Evolutionary conservation across 1,139 yeast species (phyloP).

Genomic region (Meyerozyma carpophila): DNA sequence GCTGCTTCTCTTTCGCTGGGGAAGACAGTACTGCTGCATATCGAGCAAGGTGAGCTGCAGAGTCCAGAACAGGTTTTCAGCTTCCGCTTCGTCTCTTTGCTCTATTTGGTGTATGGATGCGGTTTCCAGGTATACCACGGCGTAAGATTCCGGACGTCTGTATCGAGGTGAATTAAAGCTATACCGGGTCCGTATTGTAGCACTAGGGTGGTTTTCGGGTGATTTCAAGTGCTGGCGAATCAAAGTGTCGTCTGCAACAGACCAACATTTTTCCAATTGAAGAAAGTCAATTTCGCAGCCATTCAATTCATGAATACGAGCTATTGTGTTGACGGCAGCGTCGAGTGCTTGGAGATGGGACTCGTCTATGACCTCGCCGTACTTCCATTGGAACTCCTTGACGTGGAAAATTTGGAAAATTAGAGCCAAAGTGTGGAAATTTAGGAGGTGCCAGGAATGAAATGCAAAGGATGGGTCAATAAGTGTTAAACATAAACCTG

Average conservation of each 20-base stretch:
- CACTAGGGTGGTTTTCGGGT: conserved; percentile 8
- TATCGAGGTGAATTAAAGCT: conserved; percentile 21
- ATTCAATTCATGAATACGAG: conserved; percentile 5
- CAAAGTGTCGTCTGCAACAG: conserved; percentile 24
- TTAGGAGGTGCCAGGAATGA: neutral
- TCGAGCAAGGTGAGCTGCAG: conserved; percentile 24
- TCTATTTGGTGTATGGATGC: neutral
- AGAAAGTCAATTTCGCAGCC: conserved; percentile 8
- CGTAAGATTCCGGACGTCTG: conserved; percentile 13
- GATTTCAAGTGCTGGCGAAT: conserved; percentile 4
- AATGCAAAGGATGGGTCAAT: neutral
- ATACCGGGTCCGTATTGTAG: conserved; percentile 16
- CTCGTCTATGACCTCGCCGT: conserved; percentile 28
- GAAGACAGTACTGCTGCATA: conserved; percentile 25
- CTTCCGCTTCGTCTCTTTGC: neutral
- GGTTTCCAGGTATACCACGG: conserved; percentile 1
- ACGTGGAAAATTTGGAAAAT: conserved; percentile 9
- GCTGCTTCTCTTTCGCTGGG: conserved; percentile 12
- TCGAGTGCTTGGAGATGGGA: conserved; percentile 22
- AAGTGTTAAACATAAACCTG: neutral
- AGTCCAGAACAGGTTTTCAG: conserved; percentile 19
- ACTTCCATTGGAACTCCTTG: conserved; percentile 16
- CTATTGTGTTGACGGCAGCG: conserved; percentile 16
- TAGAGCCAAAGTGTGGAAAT: neutral
- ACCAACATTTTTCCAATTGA: conserved; percentile 28